These are phyloP conservation scores for Lachnellula arida DNA, from an alignment of 2,329 filamentous ascomycete genomes.

Conservation along the genomic window DNA sequence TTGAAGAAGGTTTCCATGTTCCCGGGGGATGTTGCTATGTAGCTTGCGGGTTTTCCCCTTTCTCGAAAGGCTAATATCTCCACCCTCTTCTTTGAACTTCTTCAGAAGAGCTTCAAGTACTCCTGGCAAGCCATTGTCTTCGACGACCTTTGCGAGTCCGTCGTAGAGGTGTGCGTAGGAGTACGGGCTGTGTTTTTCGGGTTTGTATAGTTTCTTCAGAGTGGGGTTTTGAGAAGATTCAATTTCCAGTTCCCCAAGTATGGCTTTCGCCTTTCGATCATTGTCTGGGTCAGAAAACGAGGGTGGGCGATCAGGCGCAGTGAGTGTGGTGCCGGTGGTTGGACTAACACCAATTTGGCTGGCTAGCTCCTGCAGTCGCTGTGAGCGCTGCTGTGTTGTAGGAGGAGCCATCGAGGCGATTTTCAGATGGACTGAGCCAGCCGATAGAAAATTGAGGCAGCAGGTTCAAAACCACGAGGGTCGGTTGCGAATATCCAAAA, in stretches of 20 bases:
- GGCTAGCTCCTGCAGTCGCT: conserved; percentile 11
- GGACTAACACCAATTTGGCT: conserved; percentile 3
- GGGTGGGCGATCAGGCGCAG: conserved; percentile 3
- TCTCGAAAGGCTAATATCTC: conserved; percentile 16
- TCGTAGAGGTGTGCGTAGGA: conserved; percentile 14
- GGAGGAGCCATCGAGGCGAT: not conserved
- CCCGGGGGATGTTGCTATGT: conserved; percentile 5
- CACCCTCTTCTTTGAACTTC: conserved; percentile 9
- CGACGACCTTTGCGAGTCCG: conserved; percentile 6
- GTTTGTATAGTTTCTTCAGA: conserved; percentile 6
- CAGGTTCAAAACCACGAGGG: not conserved
- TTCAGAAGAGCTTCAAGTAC: conserved; percentile 12
- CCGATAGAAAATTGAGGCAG: not conserved
- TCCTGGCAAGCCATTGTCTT: conserved; percentile 12
- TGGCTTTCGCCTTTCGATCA: conserved; percentile 15
- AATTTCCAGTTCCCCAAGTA: conserved; percentile 13
- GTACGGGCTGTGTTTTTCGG: not conserved
- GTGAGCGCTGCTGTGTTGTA: not conserved
- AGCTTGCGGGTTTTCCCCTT: conserved; percentile 10
- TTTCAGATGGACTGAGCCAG: not conserved
- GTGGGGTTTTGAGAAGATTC: conserved; percentile 3
- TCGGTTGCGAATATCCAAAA: no score
- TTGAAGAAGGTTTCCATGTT: conserved; percentile 12
- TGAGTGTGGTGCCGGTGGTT: not conserved
- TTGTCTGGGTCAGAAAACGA: conserved; percentile 10